A percentile compares a stretch with the other conserved stretches of the same genome.
Evolutionary conservation across 768 basidiomycete species (phyloP).

Genomic region (Hygrocybe punicea): DNA sequence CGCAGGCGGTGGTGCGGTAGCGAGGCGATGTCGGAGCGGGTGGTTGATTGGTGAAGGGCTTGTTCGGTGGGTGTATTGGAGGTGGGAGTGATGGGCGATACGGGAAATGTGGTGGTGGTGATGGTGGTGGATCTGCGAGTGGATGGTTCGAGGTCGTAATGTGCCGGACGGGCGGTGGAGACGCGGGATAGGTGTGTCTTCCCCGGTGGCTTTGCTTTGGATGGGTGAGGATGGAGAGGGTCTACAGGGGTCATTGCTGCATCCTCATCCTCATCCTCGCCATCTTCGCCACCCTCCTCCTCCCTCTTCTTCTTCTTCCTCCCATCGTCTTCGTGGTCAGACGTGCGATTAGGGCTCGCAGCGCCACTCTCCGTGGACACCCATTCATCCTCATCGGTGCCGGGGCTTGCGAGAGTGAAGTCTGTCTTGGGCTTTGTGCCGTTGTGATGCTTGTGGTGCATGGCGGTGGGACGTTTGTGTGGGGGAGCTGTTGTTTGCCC

Average conservation of each 20-base stretch:
- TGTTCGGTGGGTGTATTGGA: not conserved
- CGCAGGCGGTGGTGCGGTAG: constrained; percentile 5
- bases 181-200: constrained; percentile 25
- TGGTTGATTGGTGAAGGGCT: constrained; percentile 9
- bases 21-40: too few species aligned
- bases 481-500: too few species aligned
- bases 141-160: not conserved
- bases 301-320: constrained; percentile 36
- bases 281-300: constrained; percentile 4
- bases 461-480: constrained; percentile 19
- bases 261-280: not conserved
- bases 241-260: constrained; percentile 7
- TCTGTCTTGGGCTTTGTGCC: constrained; percentile 46
- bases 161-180: constrained; percentile 35
- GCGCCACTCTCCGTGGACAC: constrained; percentile 75
- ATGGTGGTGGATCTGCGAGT: not conserved
- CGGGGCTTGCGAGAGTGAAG: constrained; percentile 56
- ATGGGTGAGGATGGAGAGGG: not conserved
- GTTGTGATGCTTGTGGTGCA: constrained; percentile 25
- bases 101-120: constrained; percentile 6
- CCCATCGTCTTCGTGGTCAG: too few species aligned
- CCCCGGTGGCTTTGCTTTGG: not conserved
- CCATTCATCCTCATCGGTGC: constrained; percentile 63
- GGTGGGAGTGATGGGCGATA: constrained; percentile 1
- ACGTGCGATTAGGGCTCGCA: constrained; percentile 57